Evolutionary conservation across 2,329 filamentous ascomycete species (phyloP).

Genomic region (Cyanodermella asteris): DNA sequence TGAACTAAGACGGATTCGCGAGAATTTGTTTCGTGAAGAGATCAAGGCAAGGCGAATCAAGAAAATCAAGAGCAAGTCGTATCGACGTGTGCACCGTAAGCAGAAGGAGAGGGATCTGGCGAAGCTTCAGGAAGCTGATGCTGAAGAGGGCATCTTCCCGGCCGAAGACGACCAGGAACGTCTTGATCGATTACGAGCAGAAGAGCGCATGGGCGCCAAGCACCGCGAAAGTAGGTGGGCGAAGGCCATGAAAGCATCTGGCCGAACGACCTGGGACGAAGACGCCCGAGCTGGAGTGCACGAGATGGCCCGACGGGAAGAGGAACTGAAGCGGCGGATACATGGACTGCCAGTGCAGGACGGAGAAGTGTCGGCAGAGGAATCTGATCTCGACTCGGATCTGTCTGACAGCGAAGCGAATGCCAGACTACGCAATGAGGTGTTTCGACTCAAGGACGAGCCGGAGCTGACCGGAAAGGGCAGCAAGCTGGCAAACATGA

Average conservation of each 20-base stretch:
- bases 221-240: slow-evolving; percentile 86
- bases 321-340: slow-evolving; percentile 60
- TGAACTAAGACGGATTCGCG: slow-evolving; percentile 57
- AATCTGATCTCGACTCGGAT: slow-evolving; percentile 33
- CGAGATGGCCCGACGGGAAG: slow-evolving; percentile 63
- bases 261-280: slow-evolving; percentile 71
- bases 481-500: slow-evolving; percentile 58
- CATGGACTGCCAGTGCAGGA: slow-evolving; percentile 45
- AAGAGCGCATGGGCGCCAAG: slow-evolving; percentile 65
- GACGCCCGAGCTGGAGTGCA: slow-evolving; percentile 56
- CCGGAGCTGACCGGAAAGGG: slow-evolving; percentile 17
- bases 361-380: slow-evolving; percentile 32
- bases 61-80: slow-evolving; percentile 97
- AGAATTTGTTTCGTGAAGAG: slow-evolving; percentile 73
- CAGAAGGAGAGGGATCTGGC: slow-evolving; percentile 40
- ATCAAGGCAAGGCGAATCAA: slow-evolving; percentile 80
- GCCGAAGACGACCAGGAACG: slow-evolving; percentile 43
- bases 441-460: slow-evolving; percentile 26
- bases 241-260: slow-evolving; percentile 58
- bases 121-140: slow-evolving; percentile 33
- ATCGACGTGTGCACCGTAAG: slow-evolving; percentile 75
- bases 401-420: slow-evolving; percentile 18
- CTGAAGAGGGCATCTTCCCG: slow-evolving; percentile 35
- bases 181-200: slow-evolving; percentile 53
- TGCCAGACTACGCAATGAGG: slow-evolving; percentile 23